Percentiles rank a stretch among this genome's conserved stretches.
Conservation (phyloP, 106 monocot genomes). For the Xerophyta viscosa region DNA sequence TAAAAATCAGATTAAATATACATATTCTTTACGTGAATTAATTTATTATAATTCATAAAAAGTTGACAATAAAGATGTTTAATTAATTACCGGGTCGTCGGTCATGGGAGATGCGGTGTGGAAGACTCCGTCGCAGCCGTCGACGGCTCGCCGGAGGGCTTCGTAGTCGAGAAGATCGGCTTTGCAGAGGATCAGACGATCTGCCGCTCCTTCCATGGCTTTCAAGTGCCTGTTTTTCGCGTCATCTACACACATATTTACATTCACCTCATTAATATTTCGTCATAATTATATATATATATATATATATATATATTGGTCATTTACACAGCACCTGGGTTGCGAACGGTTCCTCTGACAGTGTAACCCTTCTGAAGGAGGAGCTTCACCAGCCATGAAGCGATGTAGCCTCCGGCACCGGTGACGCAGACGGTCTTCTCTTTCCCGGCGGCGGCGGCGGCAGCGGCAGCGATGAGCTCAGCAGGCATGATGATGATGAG, state of each 20-base stretch:
- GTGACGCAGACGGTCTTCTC: slow-evolving; percentile 40
- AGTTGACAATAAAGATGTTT: background rate
- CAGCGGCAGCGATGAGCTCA: background rate
- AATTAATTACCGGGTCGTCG: slow-evolving; percentile 28
- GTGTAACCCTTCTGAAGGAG: slow-evolving; percentile 45
- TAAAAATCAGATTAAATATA: background rate
- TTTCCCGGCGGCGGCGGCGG: slow-evolving; percentile 11
- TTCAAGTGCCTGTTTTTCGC: slow-evolving; percentile 31
- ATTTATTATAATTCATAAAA: background rate
- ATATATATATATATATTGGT: background rate
- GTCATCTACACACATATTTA: slow-evolving; percentile 15
- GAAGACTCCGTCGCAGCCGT: slow-evolving; percentile 47
- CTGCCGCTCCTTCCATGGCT: slow-evolving; percentile 34
- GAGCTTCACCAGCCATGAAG: slow-evolving; percentile 53
- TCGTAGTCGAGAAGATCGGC: slow-evolving; percentile 36
- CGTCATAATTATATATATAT: too few relatives aligned
- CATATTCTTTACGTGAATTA: too few relatives aligned
- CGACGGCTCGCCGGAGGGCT: slow-evolving; percentile 19
- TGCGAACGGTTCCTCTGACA: slow-evolving; percentile 41
- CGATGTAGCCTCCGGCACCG: slow-evolving; percentile 47
- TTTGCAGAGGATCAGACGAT: slow-evolving; percentile 22
- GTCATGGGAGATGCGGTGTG: slow-evolving; percentile 46
- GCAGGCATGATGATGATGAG: slow-evolving; percentile 1
- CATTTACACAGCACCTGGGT: slow-evolving; percentile 17
- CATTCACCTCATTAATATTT: too few relatives aligned